Conservation (phyloP, 2,329 filamentous ascomycete species). For the Hypoxylon sp. region DNA sequence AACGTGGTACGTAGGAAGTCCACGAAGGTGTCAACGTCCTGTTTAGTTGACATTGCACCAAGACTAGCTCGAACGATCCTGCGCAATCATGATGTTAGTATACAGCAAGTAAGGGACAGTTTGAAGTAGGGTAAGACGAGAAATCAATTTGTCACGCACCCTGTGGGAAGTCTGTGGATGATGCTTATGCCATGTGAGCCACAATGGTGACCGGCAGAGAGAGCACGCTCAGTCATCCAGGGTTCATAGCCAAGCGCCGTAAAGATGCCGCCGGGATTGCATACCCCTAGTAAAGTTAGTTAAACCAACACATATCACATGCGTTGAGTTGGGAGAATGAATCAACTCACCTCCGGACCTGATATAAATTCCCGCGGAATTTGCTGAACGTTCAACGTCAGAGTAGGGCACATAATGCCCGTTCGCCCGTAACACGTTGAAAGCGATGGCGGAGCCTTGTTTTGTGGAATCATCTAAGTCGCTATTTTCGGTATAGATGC, state of each 20-base stretch:
- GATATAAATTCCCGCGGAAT: constrained; percentile 70
- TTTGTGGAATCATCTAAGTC: constrained; percentile 65
- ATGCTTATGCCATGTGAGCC: constrained; percentile 67
- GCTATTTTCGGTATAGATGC: constrained; percentile 68
- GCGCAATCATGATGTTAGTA: constrained; percentile 14
- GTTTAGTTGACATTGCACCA: constrained; percentile 72
- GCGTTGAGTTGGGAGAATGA: constrained; percentile 7
- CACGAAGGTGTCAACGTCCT: constrained; percentile 67
- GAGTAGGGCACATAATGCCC: constrained; percentile 70
- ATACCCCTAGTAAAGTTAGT: constrained; percentile 58
- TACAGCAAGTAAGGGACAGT: constrained; percentile 3
- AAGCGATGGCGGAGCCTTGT: constrained; percentile 74
- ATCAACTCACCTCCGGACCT: constrained; percentile 66
- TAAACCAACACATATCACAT: constrained; percentile 14
- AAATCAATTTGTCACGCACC: constrained; percentile 53
- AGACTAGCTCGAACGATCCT: constrained; percentile 73
- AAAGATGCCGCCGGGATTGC: constrained; percentile 63
- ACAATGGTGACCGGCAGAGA: constrained; percentile 71
- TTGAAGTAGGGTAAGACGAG: constrained; percentile 23
- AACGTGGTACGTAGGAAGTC: constrained; percentile 62
- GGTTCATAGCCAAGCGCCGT: constrained; percentile 66
- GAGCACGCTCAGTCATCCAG: constrained; percentile 68
- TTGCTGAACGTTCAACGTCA: constrained; percentile 71
- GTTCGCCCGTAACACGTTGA: constrained; percentile 70
- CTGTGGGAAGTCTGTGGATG: constrained; percentile 69